Percentiles rank a stretch among this genome's conserved stretches.
Conservation (phyloP, 2,329 filamentous ascomycete species). For the Clonostachys rhizophaga region DNA sequence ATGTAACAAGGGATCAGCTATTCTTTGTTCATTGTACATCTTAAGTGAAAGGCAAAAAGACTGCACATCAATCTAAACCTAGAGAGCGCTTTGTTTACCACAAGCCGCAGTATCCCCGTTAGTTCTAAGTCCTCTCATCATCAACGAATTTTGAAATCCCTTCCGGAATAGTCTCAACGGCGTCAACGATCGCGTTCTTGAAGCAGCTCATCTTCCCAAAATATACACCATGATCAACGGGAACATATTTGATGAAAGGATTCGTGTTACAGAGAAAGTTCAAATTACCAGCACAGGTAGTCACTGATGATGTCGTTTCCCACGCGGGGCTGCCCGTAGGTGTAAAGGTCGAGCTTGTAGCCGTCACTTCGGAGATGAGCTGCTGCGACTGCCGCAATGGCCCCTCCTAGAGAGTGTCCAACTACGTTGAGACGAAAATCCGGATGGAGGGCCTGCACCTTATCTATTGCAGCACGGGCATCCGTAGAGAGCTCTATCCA, state of each 20-base stretch:
- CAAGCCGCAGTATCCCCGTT: no score
- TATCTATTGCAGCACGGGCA: slow-evolving; percentile 35
- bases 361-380: slow-evolving; percentile 47
- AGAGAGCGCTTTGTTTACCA: no score
- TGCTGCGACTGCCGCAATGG: slow-evolving; percentile 55
- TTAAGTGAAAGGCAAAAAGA: no score
- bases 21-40: no score
- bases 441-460: slow-evolving; percentile 40
- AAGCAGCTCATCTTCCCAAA: background rate
- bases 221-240: background rate
- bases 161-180: no score
- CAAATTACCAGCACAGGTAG: slow-evolving; percentile 44
- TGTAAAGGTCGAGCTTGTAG: slow-evolving; percentile 50
- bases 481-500: slow-evolving; percentile 47
- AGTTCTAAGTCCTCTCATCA: no score
- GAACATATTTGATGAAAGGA: background rate
- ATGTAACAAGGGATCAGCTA: no score
- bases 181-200: background rate
- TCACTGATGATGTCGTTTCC: slow-evolving; percentile 51
- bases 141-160: no score
- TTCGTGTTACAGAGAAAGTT: slow-evolving; percentile 42
- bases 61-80: no score
- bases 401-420: slow-evolving; percentile 66
- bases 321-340: slow-evolving; percentile 63
- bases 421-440: slow-evolving; percentile 51